Evolutionary conservation across 2,329 filamentous ascomycete genomes (phyloP).

Genomic region (Epichloe brachyelytri): DNA sequence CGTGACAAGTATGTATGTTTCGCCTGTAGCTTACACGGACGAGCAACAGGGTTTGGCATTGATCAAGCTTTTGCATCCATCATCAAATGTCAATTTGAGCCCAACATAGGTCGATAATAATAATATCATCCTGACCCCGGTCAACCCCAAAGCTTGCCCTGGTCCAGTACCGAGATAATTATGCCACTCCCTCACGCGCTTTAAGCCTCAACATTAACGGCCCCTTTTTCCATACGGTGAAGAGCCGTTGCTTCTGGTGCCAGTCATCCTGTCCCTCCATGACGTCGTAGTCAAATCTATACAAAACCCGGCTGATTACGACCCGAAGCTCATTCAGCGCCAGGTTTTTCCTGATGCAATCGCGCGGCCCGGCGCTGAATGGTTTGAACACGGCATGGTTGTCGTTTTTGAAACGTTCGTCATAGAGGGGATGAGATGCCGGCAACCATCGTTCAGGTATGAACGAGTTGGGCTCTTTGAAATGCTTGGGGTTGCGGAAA

Average conservation of each 20-base stretch:
- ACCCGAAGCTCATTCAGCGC: slow-evolving; percentile 36
- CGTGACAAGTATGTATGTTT: too few relatives aligned
- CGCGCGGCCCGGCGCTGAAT: slow-evolving; percentile 25
- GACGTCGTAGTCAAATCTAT: slow-evolving; percentile 28
- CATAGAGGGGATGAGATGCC: slow-evolving; percentile 15
- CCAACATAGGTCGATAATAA: too few relatives aligned
- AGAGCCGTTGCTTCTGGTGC: slow-evolving; percentile 10
- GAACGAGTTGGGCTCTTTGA: slow-evolving; percentile 30
- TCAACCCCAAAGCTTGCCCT: too few relatives aligned
- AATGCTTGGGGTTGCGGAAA: slow-evolving; percentile 31
- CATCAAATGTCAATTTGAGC: too few relatives aligned
- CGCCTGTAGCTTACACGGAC: too few relatives aligned
- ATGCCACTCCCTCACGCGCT: neutral
- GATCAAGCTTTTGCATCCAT: too few relatives aligned
- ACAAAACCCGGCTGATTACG: slow-evolving; percentile 30
- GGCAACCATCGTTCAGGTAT: slow-evolving; percentile 33
- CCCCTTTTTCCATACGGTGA: slow-evolving; percentile 10
- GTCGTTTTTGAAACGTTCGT: slow-evolving; percentile 27
- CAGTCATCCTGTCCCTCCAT: slow-evolving; percentile 14
- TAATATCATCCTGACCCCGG: too few relatives aligned
- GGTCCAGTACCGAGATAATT: too few relatives aligned
- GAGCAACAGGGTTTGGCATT: too few relatives aligned
- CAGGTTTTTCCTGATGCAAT: slow-evolving; percentile 28
- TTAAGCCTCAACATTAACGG: slow-evolving; percentile 7
- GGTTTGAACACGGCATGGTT: slow-evolving; percentile 22